Conservation (phyloP, 2,329 filamentous ascomycete species). For the Cucurbitaria berberidis region DNA sequence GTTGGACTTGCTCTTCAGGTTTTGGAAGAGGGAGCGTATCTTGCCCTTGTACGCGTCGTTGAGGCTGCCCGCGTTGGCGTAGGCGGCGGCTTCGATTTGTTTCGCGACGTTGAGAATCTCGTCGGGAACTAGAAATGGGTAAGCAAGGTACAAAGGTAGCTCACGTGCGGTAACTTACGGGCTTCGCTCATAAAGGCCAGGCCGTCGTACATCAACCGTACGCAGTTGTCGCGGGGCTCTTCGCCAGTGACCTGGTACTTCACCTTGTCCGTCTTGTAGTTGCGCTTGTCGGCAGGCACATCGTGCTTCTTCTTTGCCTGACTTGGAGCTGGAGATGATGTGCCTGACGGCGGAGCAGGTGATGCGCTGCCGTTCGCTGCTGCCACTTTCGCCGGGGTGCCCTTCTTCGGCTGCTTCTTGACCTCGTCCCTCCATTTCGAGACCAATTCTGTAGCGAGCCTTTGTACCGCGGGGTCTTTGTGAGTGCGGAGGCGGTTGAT, state of each 20-base stretch:
- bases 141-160: constrained; percentile 18
- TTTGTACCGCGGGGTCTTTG: constrained; percentile 74
- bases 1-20: constrained; percentile 93
- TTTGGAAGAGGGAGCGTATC: constrained; percentile 90
- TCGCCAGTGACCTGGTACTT: constrained; percentile 78
- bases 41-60: constrained; percentile 80
- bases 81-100: constrained; percentile 80
- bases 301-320: constrained; percentile 61
- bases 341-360: constrained; percentile 48
- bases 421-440: constrained; percentile 85
- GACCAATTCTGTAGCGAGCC: constrained; percentile 81
- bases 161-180: constrained; percentile 38
- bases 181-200: constrained; percentile 73
- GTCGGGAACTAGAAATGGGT: constrained; percentile 57
- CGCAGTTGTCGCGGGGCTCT: constrained; percentile 77
- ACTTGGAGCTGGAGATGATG: constrained; percentile 56
- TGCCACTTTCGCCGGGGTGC: constrained; percentile 28
- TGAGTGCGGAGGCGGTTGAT: constrained; percentile 86
- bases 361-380: constrained; percentile 36
- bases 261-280: constrained; percentile 80
- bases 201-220: constrained; percentile 93
- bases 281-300: constrained; percentile 75
- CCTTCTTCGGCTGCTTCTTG: constrained; percentile 56
- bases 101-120: constrained; percentile 70
- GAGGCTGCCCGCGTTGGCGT: constrained; percentile 71